Base-by-base conservation (phyloP, 139 green algal species). In the Picocystis salinarum region DNA sequence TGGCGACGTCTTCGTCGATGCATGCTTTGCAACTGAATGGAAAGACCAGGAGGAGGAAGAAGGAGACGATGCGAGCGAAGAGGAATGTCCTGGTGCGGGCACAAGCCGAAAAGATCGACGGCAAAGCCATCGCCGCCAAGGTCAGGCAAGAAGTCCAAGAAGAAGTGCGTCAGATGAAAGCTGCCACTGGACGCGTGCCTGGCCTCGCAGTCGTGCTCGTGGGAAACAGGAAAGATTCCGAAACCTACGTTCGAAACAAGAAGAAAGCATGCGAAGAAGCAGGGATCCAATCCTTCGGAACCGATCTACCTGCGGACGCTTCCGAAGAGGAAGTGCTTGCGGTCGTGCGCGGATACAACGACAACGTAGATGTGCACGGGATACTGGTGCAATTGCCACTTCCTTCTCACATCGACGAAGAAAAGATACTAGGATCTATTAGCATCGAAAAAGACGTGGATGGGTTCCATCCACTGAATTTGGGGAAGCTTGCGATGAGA, bases 211-310 rank as follows among this genome's bases (percentile, higher is more conserved):
- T 97, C 2, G 78, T 97, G 1, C 72, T 97, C 6, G 87, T 97
- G 6, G 87, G 87, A 6, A 63, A 79, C 39, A 68, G 88, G 37
- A 91, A 91, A 47, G 87, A 97, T 61, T 92, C 76, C 15, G 68
- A 94, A 53, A 96, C 88, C 0, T 97, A 97, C 54, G 87, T 97
- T 10, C 66, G 83, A 27, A 92, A 73, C 66, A 96, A 96, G 66
- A 74, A 76, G 25, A 91, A 87, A 58, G 82, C 73, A 4, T 93
- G 85, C 50, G 72, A 75, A 25, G 80, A 95, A 56, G 77, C 82
- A 22, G 86, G 86, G 40, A 92, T 96, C 36, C 45, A 45, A 2
- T 91, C 75, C 5, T 93, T 90, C 49, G 74, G 66, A 5, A 66
- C 62, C 6, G 73, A 91, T 42, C 67, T 98, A 12, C 76, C 85